Evolutionary conservation across 2,329 filamentous ascomycete genomes (phyloP), one percentile per base, ranked within the genome.

Genomic region (Falciphora oryzae): DNA sequence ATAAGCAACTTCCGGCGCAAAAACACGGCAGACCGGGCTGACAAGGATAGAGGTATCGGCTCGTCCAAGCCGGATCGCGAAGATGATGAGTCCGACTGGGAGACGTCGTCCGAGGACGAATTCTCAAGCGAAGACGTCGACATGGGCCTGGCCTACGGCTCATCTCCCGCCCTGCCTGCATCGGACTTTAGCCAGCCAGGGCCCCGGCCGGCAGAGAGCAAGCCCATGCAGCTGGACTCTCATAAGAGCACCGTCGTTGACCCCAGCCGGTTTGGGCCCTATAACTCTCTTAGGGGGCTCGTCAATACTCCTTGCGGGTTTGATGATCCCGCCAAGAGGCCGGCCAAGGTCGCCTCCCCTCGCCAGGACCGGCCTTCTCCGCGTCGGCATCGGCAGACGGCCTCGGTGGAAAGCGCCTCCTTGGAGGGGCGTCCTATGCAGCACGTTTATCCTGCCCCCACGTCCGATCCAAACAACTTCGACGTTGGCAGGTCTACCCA

Each of bases 401-500:
- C 72, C 1, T 74, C 72, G 35, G 71, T 71, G 71, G 75, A 73
- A 75, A 75, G 73, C 29, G 72, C 73, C 14, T 75, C 75, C 27
- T 72, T 73, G 58, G 74, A 77, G 63, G 72, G 68, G 50, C 73
- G 67, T 32, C 74, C 81, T 13, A 77, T 91, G 76, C 87, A 89
- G 70, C 81, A 85, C 35, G 84, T 92, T 44, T 88, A 88, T 69
- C 86, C 91, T 10, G 77, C 89, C 38, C 84, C 88, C 5, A 88
- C 88, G 1, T 83, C 83, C 3, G 90, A 93, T 68, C 85, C 87
- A 8, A 80, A 77, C 27, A 80, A 77, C 31, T 89, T 89, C 69
- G 88, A 91, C 68, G 84, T 80, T n/a, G 73, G 80, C 18, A 79
- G 80, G 22, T 74, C 67, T 10, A n/a, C 44, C 22, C 67, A 69